Percentiles rank a stretch among this genome's conserved stretches.
Conservation (phyloP, 768 basidiomycete genomes). For the Saitozyma podzolica region DNA sequence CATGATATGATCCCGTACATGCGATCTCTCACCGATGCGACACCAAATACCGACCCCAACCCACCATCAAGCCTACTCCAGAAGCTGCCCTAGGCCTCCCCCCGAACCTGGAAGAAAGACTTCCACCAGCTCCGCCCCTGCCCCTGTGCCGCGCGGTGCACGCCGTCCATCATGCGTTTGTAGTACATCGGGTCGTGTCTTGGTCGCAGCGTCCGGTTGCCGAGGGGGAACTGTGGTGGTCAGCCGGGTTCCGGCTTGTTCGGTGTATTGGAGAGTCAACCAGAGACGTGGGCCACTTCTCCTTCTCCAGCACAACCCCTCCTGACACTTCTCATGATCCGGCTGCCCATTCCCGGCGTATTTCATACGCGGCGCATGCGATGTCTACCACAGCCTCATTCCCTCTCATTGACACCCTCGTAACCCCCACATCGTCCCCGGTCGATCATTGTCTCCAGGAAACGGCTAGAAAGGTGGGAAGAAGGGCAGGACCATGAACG, state of each 20-base stretch:
- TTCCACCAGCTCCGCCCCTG: conserved; percentile 48
- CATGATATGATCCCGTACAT: no score
- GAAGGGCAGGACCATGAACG: not conserved
- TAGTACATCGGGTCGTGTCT: conserved; percentile 46
- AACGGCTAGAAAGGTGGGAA: not conserved
- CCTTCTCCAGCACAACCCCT: not conserved
- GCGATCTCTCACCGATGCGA: no score
- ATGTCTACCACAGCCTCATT: not conserved
- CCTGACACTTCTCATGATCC: no score
- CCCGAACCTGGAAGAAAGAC: conserved; percentile 49
- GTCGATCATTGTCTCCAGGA: not conserved
- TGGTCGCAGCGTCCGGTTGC: conserved; percentile 32
- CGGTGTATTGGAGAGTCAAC: not conserved
- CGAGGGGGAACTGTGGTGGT: conserved; percentile 40
- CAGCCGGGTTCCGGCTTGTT: not conserved
- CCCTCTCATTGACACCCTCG: not conserved
- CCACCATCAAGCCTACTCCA: no score
- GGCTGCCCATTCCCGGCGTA: no score
- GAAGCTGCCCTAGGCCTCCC: conserved; percentile 30
- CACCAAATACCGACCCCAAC: no score
- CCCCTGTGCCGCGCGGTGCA: conserved; percentile 38
- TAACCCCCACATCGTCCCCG: not conserved
- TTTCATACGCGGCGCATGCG: not conserved
- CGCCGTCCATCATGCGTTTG: conserved; percentile 44
- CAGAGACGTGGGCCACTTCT: not conserved